These are phyloP conservation scores for Sabuloglossum arenarium DNA, from an alignment of 495 filamentous ascomycete species.

Conservation along the genomic window DNA sequence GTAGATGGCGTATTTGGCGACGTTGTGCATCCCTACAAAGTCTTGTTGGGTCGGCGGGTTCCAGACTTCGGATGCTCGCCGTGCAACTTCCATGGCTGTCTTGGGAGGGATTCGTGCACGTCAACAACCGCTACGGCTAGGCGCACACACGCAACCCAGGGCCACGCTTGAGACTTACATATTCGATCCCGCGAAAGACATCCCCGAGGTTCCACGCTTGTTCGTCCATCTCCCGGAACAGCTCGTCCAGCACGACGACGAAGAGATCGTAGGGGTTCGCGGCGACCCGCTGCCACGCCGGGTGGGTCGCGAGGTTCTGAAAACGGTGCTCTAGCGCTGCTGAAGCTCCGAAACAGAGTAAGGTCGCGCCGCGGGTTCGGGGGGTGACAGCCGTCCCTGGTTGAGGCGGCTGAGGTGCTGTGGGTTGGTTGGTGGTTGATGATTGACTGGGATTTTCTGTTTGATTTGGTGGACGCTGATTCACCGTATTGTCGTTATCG, in stretches of 20 bases:
- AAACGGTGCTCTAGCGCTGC: not conserved
- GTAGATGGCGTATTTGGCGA: slow-evolving; percentile 1
- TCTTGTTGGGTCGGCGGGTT: not conserved
- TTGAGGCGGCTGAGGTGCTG: too few species aligned
- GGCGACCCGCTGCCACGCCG: not conserved
- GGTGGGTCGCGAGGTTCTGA: not conserved
- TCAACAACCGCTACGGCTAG: too few species aligned
- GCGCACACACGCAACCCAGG: too few species aligned
- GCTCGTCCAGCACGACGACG: not conserved
- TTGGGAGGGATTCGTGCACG: too few species aligned
- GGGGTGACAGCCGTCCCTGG: too few species aligned
- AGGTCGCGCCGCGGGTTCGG: not conserved
- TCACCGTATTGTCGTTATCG: too few species aligned
- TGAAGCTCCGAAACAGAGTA: not conserved
- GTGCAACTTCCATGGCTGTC: too few species aligned
- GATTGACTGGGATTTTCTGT: too few species aligned
- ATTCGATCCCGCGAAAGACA: not conserved
- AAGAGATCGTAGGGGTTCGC: not conserved
- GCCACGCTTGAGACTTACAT: too few species aligned
- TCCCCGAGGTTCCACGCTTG: not conserved
- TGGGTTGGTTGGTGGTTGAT: too few species aligned
- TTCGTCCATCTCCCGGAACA: not conserved
- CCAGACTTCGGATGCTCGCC: too few species aligned
- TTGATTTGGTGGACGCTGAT: too few species aligned
- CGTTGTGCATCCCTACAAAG: not conserved